Evolutionary conservation across 2,329 filamentous ascomycete species (phyloP), one percentile per base, ranked within the genome.

Genomic region (Pyrenophora tritici-repentis): DNA sequence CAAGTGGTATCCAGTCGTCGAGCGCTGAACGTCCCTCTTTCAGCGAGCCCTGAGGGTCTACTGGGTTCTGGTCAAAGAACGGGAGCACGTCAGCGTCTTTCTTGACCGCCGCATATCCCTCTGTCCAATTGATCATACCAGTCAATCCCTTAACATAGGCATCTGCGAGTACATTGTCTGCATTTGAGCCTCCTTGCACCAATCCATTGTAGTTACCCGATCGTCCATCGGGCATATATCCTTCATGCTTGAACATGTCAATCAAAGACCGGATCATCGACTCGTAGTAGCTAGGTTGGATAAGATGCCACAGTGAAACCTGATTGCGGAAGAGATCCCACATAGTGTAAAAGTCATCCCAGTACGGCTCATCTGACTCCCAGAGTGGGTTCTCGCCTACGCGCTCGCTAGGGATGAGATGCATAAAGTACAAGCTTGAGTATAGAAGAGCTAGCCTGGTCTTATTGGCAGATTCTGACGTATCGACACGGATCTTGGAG

Each of bases 151-250:
- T 91, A 14, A 89, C 56, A 50, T 81, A 89, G 0, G 84, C 84
- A 62, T 91, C 88, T 0, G 83, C 85, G 2, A 90, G 75, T 0
- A 90, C 67, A 22, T 73, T 73, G 22, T 73, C 71, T 2, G 63
- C 68, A 33, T 73, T 73, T 0, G 68, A 72, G 6, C 71, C 71
- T 29, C 71, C 71, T 32, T 73, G 71, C 0, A 73, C 68, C 0
- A 73, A 74, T n/a, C 82, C 85, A 83, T 90, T 90, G 42, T 72
- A 73, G 36, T 72, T 72, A 2, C 71, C 70, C 18, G 65, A 70
- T 20, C 87, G 82, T 46, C 87, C 90, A 65, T 91, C 88, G 0
- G 88, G 88, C 1, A 91, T 72, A 74, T 83, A 90, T 0, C 88
- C 88, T 60, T 88, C 81, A 56, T 88, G 47, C 47, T 65, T 71